phyloP scores from a whole-genome alignment of 768 basidiomycete species.

The Agaricus blazei region DNA sequence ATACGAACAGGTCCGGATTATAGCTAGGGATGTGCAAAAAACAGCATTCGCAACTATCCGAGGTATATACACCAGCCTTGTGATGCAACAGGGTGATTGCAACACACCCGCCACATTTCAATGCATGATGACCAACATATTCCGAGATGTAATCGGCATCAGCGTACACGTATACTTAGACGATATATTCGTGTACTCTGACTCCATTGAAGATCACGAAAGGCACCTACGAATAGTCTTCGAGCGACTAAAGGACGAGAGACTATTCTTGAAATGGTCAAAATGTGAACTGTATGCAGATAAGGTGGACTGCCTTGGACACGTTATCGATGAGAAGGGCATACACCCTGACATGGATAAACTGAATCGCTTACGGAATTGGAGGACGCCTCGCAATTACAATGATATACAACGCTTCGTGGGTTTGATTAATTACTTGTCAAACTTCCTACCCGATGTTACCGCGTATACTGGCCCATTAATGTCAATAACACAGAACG shows the following conservation, averaged over 20 bases:
- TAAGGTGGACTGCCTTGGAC: slow-evolving; percentile 32
- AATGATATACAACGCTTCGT: slow-evolving; percentile 35
- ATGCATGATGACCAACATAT: slow-evolving; percentile 27
- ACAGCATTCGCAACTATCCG: slow-evolving; percentile 22
- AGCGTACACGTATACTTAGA: slow-evolving; percentile 18
- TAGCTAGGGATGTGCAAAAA: slow-evolving; percentile 19
- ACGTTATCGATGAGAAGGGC: slow-evolving; percentile 32
- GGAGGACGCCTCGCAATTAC: slow-evolving; percentile 26
- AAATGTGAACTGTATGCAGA: slow-evolving; percentile 28
- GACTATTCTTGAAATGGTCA: slow-evolving; percentile 22
- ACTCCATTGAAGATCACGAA: slow-evolving; percentile 27
- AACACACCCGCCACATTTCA: slow-evolving; percentile 19
- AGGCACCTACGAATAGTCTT: slow-evolving; percentile 23
- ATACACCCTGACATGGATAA: slow-evolving; percentile 33
- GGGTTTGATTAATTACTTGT: slow-evolving; percentile 34
- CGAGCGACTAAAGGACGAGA: slow-evolving; percentile 16
- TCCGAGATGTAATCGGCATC: slow-evolving; percentile 25
- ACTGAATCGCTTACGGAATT: slow-evolving; percentile 24
- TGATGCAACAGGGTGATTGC: slow-evolving; percentile 24
- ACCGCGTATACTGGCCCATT: slow-evolving; percentile 27
- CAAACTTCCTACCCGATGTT: slow-evolving; percentile 29
- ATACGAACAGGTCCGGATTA: slow-evolving; percentile 32
- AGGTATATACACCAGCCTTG: slow-evolving; percentile 24
- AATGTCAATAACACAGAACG: slow-evolving; percentile 21
- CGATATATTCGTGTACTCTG: slow-evolving; percentile 30